Evolutionary conservation across 2,329 filamentous ascomycete species (phyloP).

Genomic region (Pseudogymnoascus sp.): DNA sequence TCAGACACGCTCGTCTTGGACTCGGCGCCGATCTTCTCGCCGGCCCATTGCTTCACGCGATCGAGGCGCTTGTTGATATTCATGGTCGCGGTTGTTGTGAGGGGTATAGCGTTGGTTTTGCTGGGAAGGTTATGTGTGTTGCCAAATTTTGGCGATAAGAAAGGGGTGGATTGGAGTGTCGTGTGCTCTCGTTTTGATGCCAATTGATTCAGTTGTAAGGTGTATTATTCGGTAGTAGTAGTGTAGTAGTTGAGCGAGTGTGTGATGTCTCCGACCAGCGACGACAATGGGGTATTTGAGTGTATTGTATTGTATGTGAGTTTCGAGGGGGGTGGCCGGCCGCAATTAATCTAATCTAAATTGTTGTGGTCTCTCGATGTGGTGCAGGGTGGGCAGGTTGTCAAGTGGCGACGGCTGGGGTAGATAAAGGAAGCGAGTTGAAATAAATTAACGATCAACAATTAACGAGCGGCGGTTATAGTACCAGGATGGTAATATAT

Average conservation of each 20-base stretch:
- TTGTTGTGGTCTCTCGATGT: neutral
- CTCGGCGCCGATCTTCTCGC: slow-evolving; percentile 91
- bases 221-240: neutral
- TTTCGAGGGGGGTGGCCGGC: neutral
- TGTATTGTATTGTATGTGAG: neutral
- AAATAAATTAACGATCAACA: neutral
- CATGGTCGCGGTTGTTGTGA: slow-evolving; percentile 21
- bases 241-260: neutral
- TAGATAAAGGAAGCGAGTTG: neutral
- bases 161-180: neutral
- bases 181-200: neutral
- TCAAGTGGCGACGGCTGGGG: neutral
- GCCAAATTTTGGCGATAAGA: neutral
- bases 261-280: neutral
- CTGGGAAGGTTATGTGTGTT: neutral
- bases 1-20: slow-evolving; percentile 80
- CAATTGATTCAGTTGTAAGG: neutral
- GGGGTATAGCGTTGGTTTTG: neutral
- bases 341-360: neutral
- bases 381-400: neutral
- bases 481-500: neutral
- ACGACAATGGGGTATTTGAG: neutral
- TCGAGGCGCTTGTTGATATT: slow-evolving; percentile 70
- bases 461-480: neutral
- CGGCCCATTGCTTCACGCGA: slow-evolving; percentile 95